Evolutionary conservation across 2,329 filamentous ascomycete species (phyloP).

Genomic region (Epichloe typhina): DNA sequence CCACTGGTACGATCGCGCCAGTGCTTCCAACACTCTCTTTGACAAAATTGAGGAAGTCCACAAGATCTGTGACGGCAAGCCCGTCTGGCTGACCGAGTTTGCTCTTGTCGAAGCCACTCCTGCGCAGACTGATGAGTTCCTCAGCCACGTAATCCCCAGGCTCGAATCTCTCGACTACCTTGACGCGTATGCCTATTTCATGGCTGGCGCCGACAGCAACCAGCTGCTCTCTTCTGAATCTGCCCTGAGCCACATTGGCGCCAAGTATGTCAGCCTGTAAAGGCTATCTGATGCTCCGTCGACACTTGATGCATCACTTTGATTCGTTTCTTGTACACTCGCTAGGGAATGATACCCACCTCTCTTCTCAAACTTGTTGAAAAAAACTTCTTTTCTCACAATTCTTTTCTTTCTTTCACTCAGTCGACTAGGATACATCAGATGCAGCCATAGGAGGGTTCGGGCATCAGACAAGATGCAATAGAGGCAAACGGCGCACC

Average conservation of each 20-base stretch:
- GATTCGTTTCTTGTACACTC: slow-evolving; percentile 25
- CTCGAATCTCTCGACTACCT: slow-evolving; percentile 39
- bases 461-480: not conserved
- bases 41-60: slow-evolving; percentile 35
- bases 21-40: slow-evolving; percentile 38
- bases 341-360: slow-evolving; percentile 17
- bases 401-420: not conserved
- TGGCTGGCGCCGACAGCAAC: slow-evolving; percentile 24
- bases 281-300: not conserved
- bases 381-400: slow-evolving; percentile 1
- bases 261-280: slow-evolving; percentile 32
- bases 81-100: slow-evolving; percentile 54
- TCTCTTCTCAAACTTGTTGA: not conserved
- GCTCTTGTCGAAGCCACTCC: slow-evolving; percentile 32
- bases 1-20: slow-evolving; percentile 48
- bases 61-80: slow-evolving; percentile 31
- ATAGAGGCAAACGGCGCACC: not conserved
- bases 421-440: not conserved
- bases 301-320: slow-evolving; percentile 1
- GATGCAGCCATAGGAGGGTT: not conserved
- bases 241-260: slow-evolving; percentile 32
- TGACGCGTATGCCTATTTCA: slow-evolving; percentile 45
- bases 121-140: slow-evolving; percentile 32
- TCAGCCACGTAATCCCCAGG: slow-evolving; percentile 32
- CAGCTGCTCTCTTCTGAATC: slow-evolving; percentile 27